These are phyloP conservation scores for Arachis hypogaea DNA, from an alignment of 306 rosid species.

Conservation along the genomic window DNA sequence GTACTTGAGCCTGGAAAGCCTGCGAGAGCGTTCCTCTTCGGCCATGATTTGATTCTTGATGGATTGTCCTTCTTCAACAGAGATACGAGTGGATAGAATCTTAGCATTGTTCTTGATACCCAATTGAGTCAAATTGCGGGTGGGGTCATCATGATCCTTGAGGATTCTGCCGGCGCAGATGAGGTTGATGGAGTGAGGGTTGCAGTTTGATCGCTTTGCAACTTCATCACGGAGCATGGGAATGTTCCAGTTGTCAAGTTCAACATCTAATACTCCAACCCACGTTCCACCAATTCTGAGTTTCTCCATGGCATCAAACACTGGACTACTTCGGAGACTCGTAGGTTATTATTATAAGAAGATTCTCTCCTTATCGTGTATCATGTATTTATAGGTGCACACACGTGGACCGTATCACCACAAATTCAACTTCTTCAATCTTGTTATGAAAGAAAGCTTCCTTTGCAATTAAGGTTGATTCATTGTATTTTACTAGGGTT, in stretches of 20 bases:
- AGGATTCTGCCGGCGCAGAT: slow-evolving; percentile 61
- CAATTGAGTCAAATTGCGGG: slow-evolving; percentile 53
- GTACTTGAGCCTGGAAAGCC: slow-evolving; percentile 66
- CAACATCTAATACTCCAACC: slow-evolving; percentile 63
- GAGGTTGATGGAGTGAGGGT: slow-evolving; percentile 57
- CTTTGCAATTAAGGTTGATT: too few relatives aligned
- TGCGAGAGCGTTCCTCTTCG: slow-evolving; percentile 59
- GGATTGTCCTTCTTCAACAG: slow-evolving; percentile 52
- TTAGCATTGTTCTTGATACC: slow-evolving; percentile 67
- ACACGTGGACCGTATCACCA: too few relatives aligned
- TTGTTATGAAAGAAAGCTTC: too few relatives aligned
- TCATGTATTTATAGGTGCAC: too few relatives aligned
- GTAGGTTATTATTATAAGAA: background rate
- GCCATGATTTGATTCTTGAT: slow-evolving; percentile 56
- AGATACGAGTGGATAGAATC: slow-evolving; percentile 54
- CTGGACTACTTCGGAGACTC: background rate
- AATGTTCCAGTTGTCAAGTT: slow-evolving; percentile 65
- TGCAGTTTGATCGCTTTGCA: slow-evolving; percentile 57
- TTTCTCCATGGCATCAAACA: slow-evolving; percentile 52
- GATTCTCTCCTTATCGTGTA: too few relatives aligned
- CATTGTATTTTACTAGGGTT: too few relatives aligned
- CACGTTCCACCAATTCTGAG: slow-evolving; percentile 70
- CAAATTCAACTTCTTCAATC: too few relatives aligned
- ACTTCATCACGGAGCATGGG: slow-evolving; percentile 66
- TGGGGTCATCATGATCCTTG: slow-evolving; percentile 54